Evolutionary conservation across 1,284 basidiomycete species (phyloP).

Genomic region (Sanghuangporus weigelae): DNA sequence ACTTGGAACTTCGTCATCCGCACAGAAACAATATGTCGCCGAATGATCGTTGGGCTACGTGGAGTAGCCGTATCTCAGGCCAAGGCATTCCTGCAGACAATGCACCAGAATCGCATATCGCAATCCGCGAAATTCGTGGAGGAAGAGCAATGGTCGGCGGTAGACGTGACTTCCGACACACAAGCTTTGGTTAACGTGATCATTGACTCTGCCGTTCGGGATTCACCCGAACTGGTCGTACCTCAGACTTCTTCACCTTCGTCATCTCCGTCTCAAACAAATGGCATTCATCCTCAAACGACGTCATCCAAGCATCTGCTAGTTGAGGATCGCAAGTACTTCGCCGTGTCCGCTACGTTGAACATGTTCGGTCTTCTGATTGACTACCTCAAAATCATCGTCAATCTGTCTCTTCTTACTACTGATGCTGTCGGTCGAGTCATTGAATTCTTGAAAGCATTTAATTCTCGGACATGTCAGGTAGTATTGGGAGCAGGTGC

Average conservation of each 20-base stretch:
- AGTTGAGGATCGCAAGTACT: constrained; percentile 83
- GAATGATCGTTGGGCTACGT: constrained; percentile 90
- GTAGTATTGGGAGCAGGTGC: constrained; percentile 97
- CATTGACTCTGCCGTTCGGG: constrained; percentile 77
- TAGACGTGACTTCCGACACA: constrained; percentile 62
- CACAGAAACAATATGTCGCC: constrained; percentile 78
- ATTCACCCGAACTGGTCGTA: constrained; percentile 67
- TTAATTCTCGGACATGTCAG: constrained; percentile 98
- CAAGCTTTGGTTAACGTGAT: constrained; percentile 75
- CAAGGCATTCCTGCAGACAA: constrained; percentile 80
- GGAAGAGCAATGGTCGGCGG: constrained; percentile 84
- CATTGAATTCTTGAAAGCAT: constrained; percentile 95
- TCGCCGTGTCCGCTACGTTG: constrained; percentile 82
- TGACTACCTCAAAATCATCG: constrained; percentile 86
- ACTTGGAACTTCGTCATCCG: constrained; percentile 88
- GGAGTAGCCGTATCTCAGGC: constrained; percentile 84
- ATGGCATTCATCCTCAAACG: constrained; percentile 19
- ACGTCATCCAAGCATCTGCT: constrained; percentile 60
- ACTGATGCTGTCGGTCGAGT: constrained; percentile 92
- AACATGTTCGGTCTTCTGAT: constrained; percentile 71
- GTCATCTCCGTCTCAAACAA: constrained; percentile 23
- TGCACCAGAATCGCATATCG: constrained; percentile 81
- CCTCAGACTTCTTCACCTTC: constrained; percentile 13
- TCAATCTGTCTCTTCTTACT: constrained; percentile 85
- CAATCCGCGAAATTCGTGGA: constrained; percentile 87